Evolutionary conservation across 1,284 basidiomycete genomes (phyloP).

Genomic region (Rhodotorula sp.): DNA sequence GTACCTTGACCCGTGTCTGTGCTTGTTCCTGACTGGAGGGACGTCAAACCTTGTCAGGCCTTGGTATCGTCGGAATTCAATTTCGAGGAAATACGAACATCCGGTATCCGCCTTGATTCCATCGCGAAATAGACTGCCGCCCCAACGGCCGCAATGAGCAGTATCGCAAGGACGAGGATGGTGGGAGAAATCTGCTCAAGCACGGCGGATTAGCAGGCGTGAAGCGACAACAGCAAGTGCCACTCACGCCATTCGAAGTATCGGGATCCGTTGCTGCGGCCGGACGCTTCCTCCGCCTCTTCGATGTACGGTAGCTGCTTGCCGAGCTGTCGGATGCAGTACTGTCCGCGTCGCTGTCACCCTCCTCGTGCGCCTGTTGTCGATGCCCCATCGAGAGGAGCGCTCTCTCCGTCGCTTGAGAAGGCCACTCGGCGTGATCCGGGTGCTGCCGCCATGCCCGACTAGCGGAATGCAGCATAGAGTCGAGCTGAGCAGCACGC

Average conservation of each 20-base stretch:
- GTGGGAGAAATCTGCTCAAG: not conserved
- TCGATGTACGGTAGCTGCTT: not conserved
- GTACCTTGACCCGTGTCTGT: not conserved
- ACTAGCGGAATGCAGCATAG: not conserved
- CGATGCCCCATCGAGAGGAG: not conserved
- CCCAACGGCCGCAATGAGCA: not conserved
- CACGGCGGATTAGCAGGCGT: not conserved
- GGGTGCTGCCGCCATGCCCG: not conserved
- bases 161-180: not conserved
- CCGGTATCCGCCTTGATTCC: not conserved
- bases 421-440: not conserved
- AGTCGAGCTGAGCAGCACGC: not conserved
- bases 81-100: not conserved
- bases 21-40: not conserved
- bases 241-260: no score
- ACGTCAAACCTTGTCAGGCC: not conserved
- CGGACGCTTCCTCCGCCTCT: not conserved
- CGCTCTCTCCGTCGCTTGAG: not conserved
- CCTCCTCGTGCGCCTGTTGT: not conserved
- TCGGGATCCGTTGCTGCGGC: not conserved
- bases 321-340: not conserved
- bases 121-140: conserved; percentile 8
- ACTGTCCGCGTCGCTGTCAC: not conserved
- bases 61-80: rapidly evolving
- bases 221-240: not conserved